Conservation (phyloP, 768 basidiomycete genomes). For the Coprinellus micaceus region DNA sequence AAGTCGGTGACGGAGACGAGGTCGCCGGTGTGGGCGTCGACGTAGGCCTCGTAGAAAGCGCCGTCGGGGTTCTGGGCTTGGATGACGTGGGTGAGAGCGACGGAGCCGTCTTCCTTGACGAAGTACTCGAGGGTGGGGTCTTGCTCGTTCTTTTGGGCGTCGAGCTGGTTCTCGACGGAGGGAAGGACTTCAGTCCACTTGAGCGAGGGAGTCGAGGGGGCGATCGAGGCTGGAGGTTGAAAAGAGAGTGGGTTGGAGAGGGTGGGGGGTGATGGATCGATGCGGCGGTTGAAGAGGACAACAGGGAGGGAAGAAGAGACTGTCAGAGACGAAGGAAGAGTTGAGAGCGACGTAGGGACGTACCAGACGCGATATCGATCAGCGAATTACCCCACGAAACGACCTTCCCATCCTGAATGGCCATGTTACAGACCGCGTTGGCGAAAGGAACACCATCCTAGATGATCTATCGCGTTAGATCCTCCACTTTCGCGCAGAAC, state of each 20-base stretch:
- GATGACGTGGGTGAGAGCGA: conserved; percentile 39
- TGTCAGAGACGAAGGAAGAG: conserved; percentile 29
- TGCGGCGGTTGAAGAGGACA: too few relatives aligned
- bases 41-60: conserved; percentile 55
- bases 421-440: conserved; percentile 38
- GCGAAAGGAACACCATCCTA: conserved; percentile 33
- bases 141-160: conserved; percentile 35
- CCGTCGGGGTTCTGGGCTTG: conserved; percentile 33
- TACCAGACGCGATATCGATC: conserved; percentile 17
- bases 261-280: too few relatives aligned
- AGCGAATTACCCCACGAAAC: conserved; percentile 32
- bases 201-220: conserved; percentile 37
- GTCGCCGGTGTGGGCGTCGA: conserved; percentile 51
- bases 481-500: too few relatives aligned
- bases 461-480: too few relatives aligned
- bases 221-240: conserved; percentile 21
- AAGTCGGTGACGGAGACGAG: conserved; percentile 52
- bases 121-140: conserved; percentile 42
- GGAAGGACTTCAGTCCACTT: conserved; percentile 32
- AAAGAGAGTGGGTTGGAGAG: too few relatives aligned
- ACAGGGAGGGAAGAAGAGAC: conserved; percentile 25
- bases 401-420: conserved; percentile 28
- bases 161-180: conserved; percentile 32
- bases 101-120: conserved; percentile 33
- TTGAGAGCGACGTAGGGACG: conserved; percentile 16